Evolutionary conservation across 140 eudicot genomes (phyloP).

Genomic region (Erigeron philadelphicus): DNA sequence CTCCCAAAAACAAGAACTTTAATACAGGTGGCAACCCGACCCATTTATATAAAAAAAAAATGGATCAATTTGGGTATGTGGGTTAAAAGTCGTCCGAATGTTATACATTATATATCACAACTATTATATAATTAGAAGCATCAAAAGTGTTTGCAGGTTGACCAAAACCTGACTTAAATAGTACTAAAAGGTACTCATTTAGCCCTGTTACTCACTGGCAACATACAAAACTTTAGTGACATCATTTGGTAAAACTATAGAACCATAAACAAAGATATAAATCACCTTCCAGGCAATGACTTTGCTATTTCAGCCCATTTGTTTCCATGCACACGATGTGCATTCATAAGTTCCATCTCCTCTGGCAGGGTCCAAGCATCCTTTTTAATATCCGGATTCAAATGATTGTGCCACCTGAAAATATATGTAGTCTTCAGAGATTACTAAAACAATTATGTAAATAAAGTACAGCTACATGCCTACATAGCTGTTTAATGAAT

Average conservation of each 20-base stretch:
- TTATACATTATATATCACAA: too few relatives aligned
- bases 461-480: background rate
- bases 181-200: background rate
- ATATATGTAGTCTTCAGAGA: conserved; percentile 22
- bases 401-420: conserved; percentile 96
- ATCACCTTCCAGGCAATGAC: conserved; percentile 78
- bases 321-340: conserved; percentile 78
- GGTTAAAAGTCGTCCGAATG: too few relatives aligned
- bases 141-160: background rate
- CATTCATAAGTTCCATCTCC: conserved; percentile 76
- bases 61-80: background rate
- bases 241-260: background rate
- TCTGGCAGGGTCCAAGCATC: conserved; percentile 92
- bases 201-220: background rate
- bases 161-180: background rate
- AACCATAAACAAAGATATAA: background rate
- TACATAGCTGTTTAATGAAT: background rate
- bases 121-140: too few relatives aligned
- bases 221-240: background rate
- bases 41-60: background rate
- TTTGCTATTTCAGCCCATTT: conserved; percentile 98
- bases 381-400: conserved; percentile 78
- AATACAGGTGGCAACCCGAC: background rate
- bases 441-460: conserved; percentile 2
- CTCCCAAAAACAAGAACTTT: background rate